phyloP scores from a whole-genome alignment of 1,139 yeast species.

The Groenewaldozyma sp. region DNA sequence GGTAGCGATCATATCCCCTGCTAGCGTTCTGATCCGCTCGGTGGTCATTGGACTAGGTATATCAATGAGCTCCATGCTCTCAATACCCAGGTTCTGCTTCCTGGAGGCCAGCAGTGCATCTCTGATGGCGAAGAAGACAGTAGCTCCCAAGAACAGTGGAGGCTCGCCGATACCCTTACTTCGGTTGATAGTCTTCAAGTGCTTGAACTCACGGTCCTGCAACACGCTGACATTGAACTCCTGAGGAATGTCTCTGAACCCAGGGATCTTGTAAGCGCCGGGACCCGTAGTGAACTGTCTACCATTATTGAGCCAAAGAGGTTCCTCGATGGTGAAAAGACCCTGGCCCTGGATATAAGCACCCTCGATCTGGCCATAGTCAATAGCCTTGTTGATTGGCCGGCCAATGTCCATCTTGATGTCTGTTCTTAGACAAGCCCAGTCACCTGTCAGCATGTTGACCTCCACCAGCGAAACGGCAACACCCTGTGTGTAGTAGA shows the following conservation, averaged over 20 bases:
- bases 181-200: conserved; percentile 35
- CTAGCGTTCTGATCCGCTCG: conserved; percentile 33
- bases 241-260: conserved; percentile 38
- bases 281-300: conserved; percentile 38
- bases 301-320: conserved; percentile 37
- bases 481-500: conserved; percentile 38
- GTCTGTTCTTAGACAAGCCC: conserved; percentile 35
- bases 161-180: conserved; percentile 43
- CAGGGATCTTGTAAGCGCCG: conserved; percentile 41
- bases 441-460: conserved; percentile 39
- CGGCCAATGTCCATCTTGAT: conserved; percentile 41
- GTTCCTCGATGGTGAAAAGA: conserved; percentile 39
- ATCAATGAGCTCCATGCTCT: conserved; percentile 24
- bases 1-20: too few relatives aligned
- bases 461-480: conserved; percentile 37
- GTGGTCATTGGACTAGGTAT: conserved; percentile 34
- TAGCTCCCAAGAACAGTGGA: conserved; percentile 36
- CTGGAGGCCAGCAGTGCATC: conserved; percentile 35
- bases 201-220: conserved; percentile 34
- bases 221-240: conserved; percentile 34
- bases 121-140: conserved; percentile 37
- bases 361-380: conserved; percentile 42
- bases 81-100: conserved; percentile 23
- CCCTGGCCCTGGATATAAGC: conserved; percentile 42
- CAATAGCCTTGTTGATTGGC: conserved; percentile 39